Evolutionary conservation across 1,139 yeast genomes (phyloP), one percentile per base, ranked within the genome.

Genomic region (Candida labiduridarum): DNA sequence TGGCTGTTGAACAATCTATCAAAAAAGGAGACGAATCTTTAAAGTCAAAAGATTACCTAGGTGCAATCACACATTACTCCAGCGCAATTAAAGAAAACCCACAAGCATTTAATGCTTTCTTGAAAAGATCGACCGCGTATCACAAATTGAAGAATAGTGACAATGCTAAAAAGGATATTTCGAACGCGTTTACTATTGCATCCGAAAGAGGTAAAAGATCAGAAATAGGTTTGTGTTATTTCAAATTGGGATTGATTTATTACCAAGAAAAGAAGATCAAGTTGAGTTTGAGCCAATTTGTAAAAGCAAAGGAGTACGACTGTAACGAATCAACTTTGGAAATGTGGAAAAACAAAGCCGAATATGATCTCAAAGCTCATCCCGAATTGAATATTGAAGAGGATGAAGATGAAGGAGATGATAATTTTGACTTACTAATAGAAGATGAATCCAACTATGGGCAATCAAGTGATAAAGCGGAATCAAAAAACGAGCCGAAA

Each of bases 181-280:
- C 80, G 9, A 64, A 67, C 25, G 94, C 95, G 0, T 73, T 83
- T 38, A 64, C 68, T 1, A 60, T 80, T 29, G 91, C 95, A 0
- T 66, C 69, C 38, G 67, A 65, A 5, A 67, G 81, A 44, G 85
- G 85, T 0, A 79, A 74, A 49, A 69, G 84, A 52, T 69, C 71
- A 3, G 78, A 78, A n/a, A 72, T 85, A 39, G 87, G 83, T 0
- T 69, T 76, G 30, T 82, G 86, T 25, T 80, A 85, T 58, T 82
- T 84, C 61, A 74, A 89, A 40, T 69, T 85, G 49, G 89, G 83
- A 9, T 66, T 84, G 51, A 68, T 79, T 19, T 70, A 69, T 52
- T 82, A 74, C 59, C 69, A 73, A 43, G 71, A 78, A 52, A 82
- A 81, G 55, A 68, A 78, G 12, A 73, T 67, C 52, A 65, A 64